These are phyloP conservation scores for Saccharomycopsis malanga DNA, from an alignment of 805 yeast species.

Conservation along the genomic window DNA sequence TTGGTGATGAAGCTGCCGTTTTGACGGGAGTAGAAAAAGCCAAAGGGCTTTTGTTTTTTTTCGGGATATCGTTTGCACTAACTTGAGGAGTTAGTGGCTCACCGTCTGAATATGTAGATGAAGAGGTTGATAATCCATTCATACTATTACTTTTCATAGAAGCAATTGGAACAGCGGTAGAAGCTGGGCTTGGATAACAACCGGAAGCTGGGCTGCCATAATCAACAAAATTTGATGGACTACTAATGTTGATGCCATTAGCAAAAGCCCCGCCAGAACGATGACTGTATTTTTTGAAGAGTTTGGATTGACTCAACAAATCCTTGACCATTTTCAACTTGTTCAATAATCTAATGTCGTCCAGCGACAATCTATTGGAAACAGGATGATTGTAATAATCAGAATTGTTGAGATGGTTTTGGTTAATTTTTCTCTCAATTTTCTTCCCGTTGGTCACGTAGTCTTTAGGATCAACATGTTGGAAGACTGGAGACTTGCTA, in stretches of 20 bases:
- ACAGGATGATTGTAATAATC: neutral
- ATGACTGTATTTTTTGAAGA: constrained; percentile 4
- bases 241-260: neutral
- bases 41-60: no score
- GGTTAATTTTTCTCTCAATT: constrained; percentile 9
- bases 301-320: constrained; percentile 7
- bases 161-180: neutral
- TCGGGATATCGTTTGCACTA: neutral
- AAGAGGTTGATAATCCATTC: neutral
- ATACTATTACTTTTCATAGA: neutral
- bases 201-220: neutral
- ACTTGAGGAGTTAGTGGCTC: neutral
- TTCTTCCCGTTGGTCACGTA: constrained; percentile 19
- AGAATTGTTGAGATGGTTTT: constrained; percentile 1
- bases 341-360: constrained; percentile 19
- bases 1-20: neutral
- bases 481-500: neutral
- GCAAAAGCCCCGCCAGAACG: neutral
- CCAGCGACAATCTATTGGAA: constrained; percentile 6
- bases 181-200: no score
- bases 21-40: neutral
- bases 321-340: constrained; percentile 17
- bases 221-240: neutral
- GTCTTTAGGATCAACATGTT: neutral
- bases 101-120: neutral